Evolutionary conservation across 768 basidiomycete genomes (phyloP).

Genomic region (Pulveroboletus frians): DNA sequence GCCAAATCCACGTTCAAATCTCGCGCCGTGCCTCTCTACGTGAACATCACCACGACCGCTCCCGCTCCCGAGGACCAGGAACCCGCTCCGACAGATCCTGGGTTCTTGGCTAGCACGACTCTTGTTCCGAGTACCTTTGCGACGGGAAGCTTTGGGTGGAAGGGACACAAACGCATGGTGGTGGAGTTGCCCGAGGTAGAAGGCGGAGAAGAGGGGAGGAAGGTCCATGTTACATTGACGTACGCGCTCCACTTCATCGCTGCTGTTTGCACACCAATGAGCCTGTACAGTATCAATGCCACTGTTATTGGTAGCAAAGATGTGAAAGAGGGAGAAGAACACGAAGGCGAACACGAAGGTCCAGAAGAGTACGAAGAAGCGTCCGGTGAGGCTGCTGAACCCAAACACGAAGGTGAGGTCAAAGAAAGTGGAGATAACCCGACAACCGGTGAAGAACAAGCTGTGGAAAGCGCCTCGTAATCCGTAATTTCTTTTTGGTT

Average conservation of each 20-base stretch:
- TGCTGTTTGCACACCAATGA: background rate
- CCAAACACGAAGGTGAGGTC: conserved; percentile 20
- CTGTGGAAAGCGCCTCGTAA: conserved; percentile 16
- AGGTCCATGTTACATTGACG: conserved; percentile 71
- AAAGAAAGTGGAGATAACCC: conserved; percentile 23
- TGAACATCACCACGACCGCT: conserved; percentile 62
- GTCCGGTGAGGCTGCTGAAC: conserved; percentile 21
- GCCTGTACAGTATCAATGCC: conserved; percentile 59
- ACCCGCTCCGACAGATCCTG: conserved; percentile 45
- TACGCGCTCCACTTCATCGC: conserved; percentile 36
- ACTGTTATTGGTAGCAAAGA: conserved; percentile 69
- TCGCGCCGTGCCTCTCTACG: conserved; percentile 65
- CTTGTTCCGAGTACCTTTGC: conserved; percentile 57
- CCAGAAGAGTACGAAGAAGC: conserved; percentile 24
- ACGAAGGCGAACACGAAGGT: conserved; percentile 28
- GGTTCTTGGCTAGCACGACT: conserved; percentile 52
- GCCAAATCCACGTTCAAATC: conserved; percentile 51
- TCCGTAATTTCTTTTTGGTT: conserved; percentile 6
- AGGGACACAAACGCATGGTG: conserved; percentile 61
- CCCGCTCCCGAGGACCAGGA: conserved; percentile 34
- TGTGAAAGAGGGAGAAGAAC: conserved; percentile 37
- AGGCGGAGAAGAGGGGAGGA: conserved; percentile 46
- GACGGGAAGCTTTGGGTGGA: conserved; percentile 85
- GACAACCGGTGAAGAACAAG: conserved; percentile 15
- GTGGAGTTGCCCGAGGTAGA: conserved; percentile 56